Evolutionary conservation across 2,329 filamentous ascomycete genomes (phyloP), one percentile per base, ranked within the genome.

Genomic region (Xylaria hypoxylon): DNA sequence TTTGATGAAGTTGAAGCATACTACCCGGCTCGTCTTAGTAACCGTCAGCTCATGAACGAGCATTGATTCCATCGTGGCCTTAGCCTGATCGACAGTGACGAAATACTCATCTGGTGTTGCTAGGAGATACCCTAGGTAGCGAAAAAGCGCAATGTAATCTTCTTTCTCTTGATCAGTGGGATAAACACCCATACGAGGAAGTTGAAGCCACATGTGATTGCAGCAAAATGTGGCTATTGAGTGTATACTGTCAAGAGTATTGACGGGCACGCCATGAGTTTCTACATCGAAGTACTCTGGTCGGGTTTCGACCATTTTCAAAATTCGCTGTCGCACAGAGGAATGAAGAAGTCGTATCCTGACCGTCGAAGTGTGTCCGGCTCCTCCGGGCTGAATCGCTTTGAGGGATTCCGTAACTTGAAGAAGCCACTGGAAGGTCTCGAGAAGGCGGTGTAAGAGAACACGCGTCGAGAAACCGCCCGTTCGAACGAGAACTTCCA

Each of bases 301-400:
- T 13, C 82, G 79, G 24, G 82, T 77, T 3, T 81, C 75, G 6
- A 82, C 82, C 2, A 92, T 80, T 33, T 83, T 85, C 72, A 90
- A 79, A 63, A 92, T 91, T 13, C 87, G 84, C 60, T 86, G 80
- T 3, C 90, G 84, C 6, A 92, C 89, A 0, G 87, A 85, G 0
- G 89, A 85, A 71, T 92, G 90, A 5, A 92, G 81, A 0, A 92
- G 79, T 13, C 90, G 85, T 3, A 92, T 89, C 2, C 89, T 84
- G 13, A 92, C 80, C 0, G 87, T 86, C 1, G 88, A 87, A 1
- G 83, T 81, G 62, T 88, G 87, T 1, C 89, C 90, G 5, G 83
- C 84, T 1, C 89, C 89, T 0, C 87, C 88, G 0, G 88, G 89
- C 64, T 87, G 81, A 65, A 92, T 85, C 1, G 82, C 83, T 17